phyloP scores from a whole-genome alignment of 2,329 filamentous ascomycete genomes.

The Cordyceps fumosorosea region DNA sequence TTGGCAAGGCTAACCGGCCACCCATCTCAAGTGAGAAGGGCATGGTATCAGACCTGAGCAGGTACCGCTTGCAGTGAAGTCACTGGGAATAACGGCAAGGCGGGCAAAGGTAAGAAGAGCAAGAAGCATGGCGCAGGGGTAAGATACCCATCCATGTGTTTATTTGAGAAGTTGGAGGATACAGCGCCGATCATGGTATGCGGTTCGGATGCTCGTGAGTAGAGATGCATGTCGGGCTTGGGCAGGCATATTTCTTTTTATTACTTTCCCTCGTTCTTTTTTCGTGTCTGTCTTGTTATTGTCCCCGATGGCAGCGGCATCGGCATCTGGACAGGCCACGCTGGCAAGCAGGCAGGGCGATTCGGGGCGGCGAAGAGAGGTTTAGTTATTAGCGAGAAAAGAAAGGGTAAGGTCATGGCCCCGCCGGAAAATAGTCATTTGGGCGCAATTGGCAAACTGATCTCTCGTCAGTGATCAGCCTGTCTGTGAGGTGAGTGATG shows the following conservation, averaged over 20 bases:
- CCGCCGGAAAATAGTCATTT: not conserved
- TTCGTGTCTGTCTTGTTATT: not conserved
- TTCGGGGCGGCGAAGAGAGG: not conserved
- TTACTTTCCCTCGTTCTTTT: not conserved
- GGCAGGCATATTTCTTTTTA: conserved; percentile 5
- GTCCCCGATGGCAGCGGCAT: conserved; percentile 4
- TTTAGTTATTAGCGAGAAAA: not conserved
- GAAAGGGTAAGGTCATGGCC: not conserved
- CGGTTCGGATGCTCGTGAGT: conserved; percentile 1
- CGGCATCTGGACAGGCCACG: not conserved
- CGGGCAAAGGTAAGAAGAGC: not conserved
- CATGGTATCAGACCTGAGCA: conserved; percentile 6
- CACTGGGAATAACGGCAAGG: not conserved
- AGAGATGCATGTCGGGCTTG: conserved; percentile 2
- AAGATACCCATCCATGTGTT: not conserved
- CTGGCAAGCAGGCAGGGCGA: not conserved
- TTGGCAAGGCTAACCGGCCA: not conserved
- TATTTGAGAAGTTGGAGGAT: not conserved
- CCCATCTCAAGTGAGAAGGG: conserved; percentile 6
- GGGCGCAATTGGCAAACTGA: not conserved
- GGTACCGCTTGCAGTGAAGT: not conserved
- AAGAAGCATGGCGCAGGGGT: not conserved
- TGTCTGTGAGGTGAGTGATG: not conserved
- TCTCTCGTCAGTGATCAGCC: not conserved
- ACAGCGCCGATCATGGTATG: conserved; percentile 1